Percentiles rank a stretch among this genome's conserved stretches.
Conservation (phyloP, 371 early-diverging fungal genomes). For the Apophysomyces elegans region DNA sequence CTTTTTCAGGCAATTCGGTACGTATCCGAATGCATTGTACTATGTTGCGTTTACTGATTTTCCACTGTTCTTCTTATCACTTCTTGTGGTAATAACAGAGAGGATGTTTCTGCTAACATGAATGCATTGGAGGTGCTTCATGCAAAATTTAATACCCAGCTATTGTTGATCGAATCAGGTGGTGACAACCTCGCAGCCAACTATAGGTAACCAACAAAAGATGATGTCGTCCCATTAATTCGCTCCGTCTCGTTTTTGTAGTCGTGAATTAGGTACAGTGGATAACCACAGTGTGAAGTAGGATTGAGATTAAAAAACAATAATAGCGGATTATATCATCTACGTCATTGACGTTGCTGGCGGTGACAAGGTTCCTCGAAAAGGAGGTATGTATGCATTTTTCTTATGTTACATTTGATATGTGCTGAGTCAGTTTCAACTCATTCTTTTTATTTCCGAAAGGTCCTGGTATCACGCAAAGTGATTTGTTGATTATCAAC, state of each 20-base stretch:
- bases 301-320: neutral
- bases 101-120: conserved; percentile 94
- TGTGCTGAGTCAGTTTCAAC: neutral
- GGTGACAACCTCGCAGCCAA: conserved; percentile 96
- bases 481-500: conserved; percentile 91
- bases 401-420: neutral
- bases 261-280: conserved; percentile 52
- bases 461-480: conserved; percentile 94
- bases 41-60: too few relatives aligned
- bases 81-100: conserved; percentile 48
- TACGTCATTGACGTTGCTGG: conserved; percentile 97
- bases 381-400: conserved; percentile 58
- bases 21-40: neutral
- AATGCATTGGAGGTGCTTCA: conserved; percentile 89
- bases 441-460: neutral
- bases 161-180: conserved; percentile 90
- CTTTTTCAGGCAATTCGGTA: conserved; percentile 54
- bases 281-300: neutral
- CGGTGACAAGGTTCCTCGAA: conserved; percentile 91
- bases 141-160: conserved; percentile 77
- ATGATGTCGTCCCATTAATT: neutral
- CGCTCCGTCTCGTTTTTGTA: conserved; percentile 20
- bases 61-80: too few relatives aligned
- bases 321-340: conserved; percentile 90
- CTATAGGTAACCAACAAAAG: conserved; percentile 58